Conservation (phyloP, 768 basidiomycete species). For the Tricholoma matsutake region DNA sequence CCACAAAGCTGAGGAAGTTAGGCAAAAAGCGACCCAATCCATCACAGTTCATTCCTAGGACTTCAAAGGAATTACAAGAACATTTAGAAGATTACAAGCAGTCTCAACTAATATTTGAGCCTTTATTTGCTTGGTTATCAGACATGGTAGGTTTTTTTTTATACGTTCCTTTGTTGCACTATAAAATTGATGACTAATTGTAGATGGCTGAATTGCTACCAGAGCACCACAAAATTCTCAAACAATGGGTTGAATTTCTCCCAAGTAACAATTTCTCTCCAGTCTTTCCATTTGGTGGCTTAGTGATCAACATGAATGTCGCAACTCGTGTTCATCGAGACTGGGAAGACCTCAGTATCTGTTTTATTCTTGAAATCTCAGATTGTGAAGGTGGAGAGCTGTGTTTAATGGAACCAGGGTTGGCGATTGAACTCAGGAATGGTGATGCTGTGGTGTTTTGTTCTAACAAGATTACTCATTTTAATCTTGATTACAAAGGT, state of each 20-base stretch:
- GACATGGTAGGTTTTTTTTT: neutral
- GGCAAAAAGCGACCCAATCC: neutral
- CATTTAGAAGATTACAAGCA: neutral
- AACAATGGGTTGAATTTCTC: too few relatives aligned
- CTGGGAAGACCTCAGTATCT: slow-evolving; percentile 16
- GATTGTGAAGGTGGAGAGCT: slow-evolving; percentile 23
- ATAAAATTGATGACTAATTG: neutral
- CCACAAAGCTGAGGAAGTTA: neutral
- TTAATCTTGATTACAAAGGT: slow-evolving; percentile 22
- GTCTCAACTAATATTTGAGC: neutral
- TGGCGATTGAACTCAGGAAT: too few relatives aligned
- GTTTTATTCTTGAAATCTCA: slow-evolving; percentile 20
- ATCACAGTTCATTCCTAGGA: neutral
- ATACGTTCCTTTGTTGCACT: neutral
- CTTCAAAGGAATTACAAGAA: neutral
- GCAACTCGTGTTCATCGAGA: slow-evolving; percentile 21
- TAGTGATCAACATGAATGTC: slow-evolving; percentile 24
- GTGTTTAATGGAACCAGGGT: too few relatives aligned
- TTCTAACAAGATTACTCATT: slow-evolving; percentile 21
- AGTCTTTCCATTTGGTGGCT: slow-evolving; percentile 18
- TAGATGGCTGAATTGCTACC: slow-evolving; percentile 1
- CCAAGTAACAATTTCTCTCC: slow-evolving; percentile 10
- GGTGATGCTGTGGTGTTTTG: slow-evolving; percentile 24
- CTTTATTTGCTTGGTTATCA: neutral
- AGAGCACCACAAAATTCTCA: too few relatives aligned